A percentile compares a stretch with the other conserved stretches of the same genome.
These are phyloP conservation scores for Agaricales sp. DNA, from an alignment of 1,284 basidiomycete species.

Conservation along the genomic window DNA sequence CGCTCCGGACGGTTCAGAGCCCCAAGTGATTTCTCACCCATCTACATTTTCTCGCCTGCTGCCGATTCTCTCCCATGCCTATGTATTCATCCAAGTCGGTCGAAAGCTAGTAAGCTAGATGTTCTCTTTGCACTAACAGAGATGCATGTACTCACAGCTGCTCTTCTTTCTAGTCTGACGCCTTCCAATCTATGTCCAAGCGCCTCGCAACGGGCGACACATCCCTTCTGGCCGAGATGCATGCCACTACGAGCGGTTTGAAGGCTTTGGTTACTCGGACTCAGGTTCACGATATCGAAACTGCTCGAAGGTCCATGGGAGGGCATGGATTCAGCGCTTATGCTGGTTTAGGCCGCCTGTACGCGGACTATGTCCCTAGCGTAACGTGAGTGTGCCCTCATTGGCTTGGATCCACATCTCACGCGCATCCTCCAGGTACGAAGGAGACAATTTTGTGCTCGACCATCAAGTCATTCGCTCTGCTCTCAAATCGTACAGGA, in stretches of 20 bases:
- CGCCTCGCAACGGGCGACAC: constrained; percentile 48
- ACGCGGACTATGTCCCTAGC: constrained; percentile 55
- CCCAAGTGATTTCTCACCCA: constrained; percentile 60
- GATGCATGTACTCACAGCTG: too few relatives aligned
- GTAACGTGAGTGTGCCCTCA: constrained; percentile 33
- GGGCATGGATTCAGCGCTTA: constrained; percentile 72
- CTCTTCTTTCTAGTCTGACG: constrained; percentile 28
- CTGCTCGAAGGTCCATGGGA: constrained; percentile 61
- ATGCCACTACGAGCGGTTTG: constrained; percentile 60
- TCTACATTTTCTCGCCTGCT: constrained; percentile 62
- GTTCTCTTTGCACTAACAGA: too few relatives aligned
- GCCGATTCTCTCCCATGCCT: constrained; percentile 58
- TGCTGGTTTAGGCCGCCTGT: constrained; percentile 54
- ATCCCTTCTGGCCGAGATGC: constrained; percentile 56
- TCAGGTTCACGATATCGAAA: constrained; percentile 53
- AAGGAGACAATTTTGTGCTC: constrained; percentile 72
- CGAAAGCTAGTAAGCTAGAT: constrained; percentile 36
- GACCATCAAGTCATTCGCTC: constrained; percentile 66
- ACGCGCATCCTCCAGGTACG: constrained; percentile 34
- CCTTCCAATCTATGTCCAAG: constrained; percentile 38
- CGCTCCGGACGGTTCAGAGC: constrained; percentile 44
- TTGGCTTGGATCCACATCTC: constrained; percentile 5
- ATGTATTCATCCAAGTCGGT: constrained; percentile 64
- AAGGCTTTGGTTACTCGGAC: constrained; percentile 52
- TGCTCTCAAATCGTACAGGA: constrained; percentile 47